phyloP scores from a whole-genome alignment of 805 yeast genomes.

The Cyberlindnera meyerae region DNA sequence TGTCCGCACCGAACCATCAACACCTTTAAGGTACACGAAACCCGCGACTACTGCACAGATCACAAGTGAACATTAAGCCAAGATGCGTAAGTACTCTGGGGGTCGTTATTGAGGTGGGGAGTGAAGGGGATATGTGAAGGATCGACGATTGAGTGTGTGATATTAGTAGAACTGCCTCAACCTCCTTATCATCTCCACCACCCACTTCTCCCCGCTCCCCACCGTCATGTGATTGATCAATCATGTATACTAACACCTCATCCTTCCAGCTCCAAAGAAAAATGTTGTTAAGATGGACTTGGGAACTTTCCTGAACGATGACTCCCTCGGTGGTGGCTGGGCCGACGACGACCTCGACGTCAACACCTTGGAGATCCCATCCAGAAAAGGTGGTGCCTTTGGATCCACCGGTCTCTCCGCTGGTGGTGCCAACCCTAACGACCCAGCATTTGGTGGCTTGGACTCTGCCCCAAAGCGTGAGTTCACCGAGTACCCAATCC shows the following conservation, averaged over 20 bases:
- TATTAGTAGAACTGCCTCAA: too few species aligned
- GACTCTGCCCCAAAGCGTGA: constrained; percentile 37
- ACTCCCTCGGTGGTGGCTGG: constrained; percentile 71
- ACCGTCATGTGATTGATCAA: too few species aligned
- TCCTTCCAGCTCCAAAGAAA: constrained; percentile 50
- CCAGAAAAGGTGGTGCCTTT: constrained; percentile 29
- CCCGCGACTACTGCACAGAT: not conserved
- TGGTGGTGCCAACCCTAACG: constrained; percentile 32
- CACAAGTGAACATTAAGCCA: not conserved
- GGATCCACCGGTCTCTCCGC: constrained; percentile 26
- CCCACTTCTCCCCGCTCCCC: too few species aligned
- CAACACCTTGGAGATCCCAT: constrained; percentile 53
- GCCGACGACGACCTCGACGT: constrained; percentile 81
- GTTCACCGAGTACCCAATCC: constrained; percentile 75
- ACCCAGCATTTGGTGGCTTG: constrained; percentile 34
- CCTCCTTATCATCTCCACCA: too few species aligned
- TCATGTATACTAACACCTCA: constrained; percentile 17
- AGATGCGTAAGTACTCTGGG: constrained; percentile 2
- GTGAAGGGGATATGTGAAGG: not conserved
- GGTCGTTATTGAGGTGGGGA: not conserved
- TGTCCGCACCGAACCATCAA: too few species aligned
- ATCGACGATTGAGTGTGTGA: not conserved
- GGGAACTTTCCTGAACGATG: constrained; percentile 78
- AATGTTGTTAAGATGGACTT: constrained; percentile 77
- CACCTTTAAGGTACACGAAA: constrained; percentile 1